These are phyloP conservation scores for Citrus medica DNA, from an alignment of 345 rosid species.

Conservation along the genomic window DNA sequence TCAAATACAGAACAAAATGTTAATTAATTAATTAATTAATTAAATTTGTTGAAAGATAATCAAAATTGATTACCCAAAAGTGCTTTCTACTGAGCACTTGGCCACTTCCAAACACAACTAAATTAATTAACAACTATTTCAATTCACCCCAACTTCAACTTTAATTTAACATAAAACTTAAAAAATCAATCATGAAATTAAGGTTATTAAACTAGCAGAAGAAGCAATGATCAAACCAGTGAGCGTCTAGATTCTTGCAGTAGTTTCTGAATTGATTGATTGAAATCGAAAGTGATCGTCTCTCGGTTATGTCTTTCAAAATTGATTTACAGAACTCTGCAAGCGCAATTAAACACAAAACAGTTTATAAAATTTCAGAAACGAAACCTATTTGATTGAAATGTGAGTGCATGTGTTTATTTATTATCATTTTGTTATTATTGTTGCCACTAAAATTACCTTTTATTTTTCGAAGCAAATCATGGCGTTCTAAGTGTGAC, in stretches of 20 bases:
- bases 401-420: no score
- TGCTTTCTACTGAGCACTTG: background rate
- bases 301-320: constrained; percentile 43
- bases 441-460: constrained; percentile 25
- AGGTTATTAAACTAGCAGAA: background rate
- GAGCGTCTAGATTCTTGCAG: constrained; percentile 42
- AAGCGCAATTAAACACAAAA: background rate
- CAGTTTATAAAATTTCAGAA: background rate
- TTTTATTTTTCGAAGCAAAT: constrained; percentile 52
- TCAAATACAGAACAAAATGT: no score
- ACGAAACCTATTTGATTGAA: background rate
- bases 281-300: constrained; percentile 44
- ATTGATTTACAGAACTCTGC: constrained; percentile 61
- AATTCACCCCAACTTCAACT: background rate
- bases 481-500: constrained; percentile 14
- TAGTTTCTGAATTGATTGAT: constrained; percentile 62
- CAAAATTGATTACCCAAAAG: background rate
- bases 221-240: constrained; percentile 39
- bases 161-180: background rate
- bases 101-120: background rate
- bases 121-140: background rate
- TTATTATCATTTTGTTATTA: no score
- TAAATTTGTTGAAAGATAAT: background rate
- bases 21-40: no score
- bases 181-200: background rate